Evolutionary conservation across 2,329 filamentous ascomycete species (phyloP).

Genomic region (Phoma sp.): DNA sequence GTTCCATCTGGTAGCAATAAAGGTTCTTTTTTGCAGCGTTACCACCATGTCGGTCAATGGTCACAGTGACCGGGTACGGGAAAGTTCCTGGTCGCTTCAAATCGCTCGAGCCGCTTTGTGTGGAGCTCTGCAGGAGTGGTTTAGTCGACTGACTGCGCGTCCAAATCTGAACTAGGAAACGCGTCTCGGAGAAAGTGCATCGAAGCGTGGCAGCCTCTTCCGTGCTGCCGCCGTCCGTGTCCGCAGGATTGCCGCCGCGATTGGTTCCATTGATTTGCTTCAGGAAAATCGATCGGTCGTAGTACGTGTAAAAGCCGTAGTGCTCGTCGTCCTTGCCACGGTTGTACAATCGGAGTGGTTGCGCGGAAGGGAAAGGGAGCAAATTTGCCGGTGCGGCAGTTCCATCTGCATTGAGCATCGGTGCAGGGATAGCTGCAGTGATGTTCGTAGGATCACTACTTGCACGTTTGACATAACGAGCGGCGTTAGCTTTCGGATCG

Average conservation of each 20-base stretch:
- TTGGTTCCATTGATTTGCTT: conserved; percentile 63
- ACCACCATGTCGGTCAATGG: conserved; percentile 67
- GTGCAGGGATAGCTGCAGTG: conserved; percentile 67
- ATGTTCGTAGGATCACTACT: conserved; percentile 50
- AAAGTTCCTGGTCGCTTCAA: conserved; percentile 64
- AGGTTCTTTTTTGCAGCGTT: conserved; percentile 61
- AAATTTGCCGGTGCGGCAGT: conserved; percentile 75
- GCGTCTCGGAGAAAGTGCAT: conserved; percentile 68
- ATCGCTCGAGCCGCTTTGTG: conserved; percentile 48
- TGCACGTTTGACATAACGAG: conserved; percentile 49
- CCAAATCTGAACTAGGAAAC: conserved; percentile 70
- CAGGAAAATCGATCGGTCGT: conserved; percentile 84
- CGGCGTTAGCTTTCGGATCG: conserved; percentile 38
- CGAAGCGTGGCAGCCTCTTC: conserved; percentile 56
- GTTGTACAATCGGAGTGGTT: conserved; percentile 86
- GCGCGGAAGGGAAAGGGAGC: conserved; percentile 71
- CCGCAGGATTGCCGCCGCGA: conserved; percentile 52
- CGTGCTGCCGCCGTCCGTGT: conserved; percentile 59
- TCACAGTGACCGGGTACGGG: conserved; percentile 67
- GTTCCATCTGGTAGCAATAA: conserved; percentile 67
- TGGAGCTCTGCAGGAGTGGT: conserved; percentile 39
- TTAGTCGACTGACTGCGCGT: conserved; percentile 57
- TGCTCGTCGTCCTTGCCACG: conserved; percentile 82
- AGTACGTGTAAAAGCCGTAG: conserved; percentile 94
- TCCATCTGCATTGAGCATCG: conserved; percentile 70